Evolutionary conservation across 805 yeast genomes (phyloP).

Genomic region (Ogataea paradorogensis): DNA sequence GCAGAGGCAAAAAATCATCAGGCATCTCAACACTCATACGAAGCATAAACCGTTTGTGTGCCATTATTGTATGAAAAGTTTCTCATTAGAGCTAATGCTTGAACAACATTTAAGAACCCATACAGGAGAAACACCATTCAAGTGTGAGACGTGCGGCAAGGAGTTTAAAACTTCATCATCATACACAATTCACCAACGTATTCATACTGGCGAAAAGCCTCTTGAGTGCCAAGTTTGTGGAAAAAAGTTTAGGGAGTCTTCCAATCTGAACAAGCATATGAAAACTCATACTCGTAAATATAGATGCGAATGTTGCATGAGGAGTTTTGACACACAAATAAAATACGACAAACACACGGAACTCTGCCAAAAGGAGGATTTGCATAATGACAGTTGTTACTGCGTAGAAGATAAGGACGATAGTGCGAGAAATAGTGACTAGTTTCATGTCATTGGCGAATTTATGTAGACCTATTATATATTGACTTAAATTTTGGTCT

Average conservation of each 20-base stretch:
- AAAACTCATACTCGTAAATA: conserved; percentile 62
- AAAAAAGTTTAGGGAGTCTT: conserved; percentile 82
- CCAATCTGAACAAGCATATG: conserved; percentile 86
- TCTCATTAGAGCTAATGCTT: conserved; percentile 76
- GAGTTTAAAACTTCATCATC: conserved; percentile 80
- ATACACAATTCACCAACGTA: conserved; percentile 76
- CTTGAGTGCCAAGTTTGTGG: conserved; percentile 76
- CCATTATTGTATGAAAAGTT: conserved; percentile 59
- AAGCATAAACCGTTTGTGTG: conserved; percentile 79
- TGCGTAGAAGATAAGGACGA: conserved; percentile 7
- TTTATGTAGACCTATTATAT: neutral
- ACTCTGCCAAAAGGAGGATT: conserved; percentile 17
- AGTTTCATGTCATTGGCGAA: neutral
- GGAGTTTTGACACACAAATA: conserved; percentile 45
- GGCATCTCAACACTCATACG: conserved; percentile 90
- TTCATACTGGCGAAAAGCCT: conserved; percentile 91
- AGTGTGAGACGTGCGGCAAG: conserved; percentile 72
- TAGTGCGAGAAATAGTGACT: neutral
- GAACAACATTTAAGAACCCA: conserved; percentile 81
- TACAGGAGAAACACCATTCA: conserved; percentile 85
- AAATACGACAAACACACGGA: conserved; percentile 41
- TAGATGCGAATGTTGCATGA: conserved; percentile 52
- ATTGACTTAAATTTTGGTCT: conserved; percentile 2
- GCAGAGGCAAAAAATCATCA: conserved; percentile 80
- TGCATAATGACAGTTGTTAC: conserved; percentile 1